Percentiles rank a stretch among this genome's conserved stretches.
Evolutionary conservation across 441 rosid species (phyloP).

Genomic region (Populus tomentosa): DNA sequence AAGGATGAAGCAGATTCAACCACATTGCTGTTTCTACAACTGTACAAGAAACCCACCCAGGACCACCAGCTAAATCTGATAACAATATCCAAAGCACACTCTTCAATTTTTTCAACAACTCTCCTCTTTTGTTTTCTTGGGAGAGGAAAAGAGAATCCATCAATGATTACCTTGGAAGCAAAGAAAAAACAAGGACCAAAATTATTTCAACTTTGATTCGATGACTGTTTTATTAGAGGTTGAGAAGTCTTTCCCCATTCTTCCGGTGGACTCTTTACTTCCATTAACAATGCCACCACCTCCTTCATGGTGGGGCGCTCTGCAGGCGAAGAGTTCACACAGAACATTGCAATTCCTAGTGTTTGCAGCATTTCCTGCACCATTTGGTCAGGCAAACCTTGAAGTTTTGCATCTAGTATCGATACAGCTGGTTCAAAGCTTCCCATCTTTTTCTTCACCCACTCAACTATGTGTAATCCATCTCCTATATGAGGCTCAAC

Average conservation of each 20-base stretch:
- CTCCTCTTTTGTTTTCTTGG: constrained; percentile 21
- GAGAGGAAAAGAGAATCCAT: constrained; percentile 19
- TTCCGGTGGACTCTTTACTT: constrained; percentile 84
- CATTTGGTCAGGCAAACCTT: constrained; percentile 76
- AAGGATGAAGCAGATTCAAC: constrained; percentile 24
- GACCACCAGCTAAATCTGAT: constrained; percentile 20
- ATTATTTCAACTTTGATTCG: constrained; percentile 38
- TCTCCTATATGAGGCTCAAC: constrained; percentile 62
- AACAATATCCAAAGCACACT: constrained; percentile 14
- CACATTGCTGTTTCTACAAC: constrained; percentile 37
- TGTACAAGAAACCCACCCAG: constrained; percentile 44
- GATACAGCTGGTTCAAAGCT: constrained; percentile 81
- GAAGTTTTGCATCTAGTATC: constrained; percentile 71
- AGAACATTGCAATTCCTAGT: constrained; percentile 87
- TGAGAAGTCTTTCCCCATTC: constrained; percentile 92
- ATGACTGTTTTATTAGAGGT: constrained; percentile 79
- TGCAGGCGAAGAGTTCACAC: constrained; percentile 78
- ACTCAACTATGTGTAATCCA: constrained; percentile 83
- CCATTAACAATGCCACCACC: constrained; percentile 81
- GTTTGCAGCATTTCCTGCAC: constrained; percentile 97
- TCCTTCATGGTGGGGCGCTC: constrained; percentile 96
- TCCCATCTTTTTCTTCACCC: constrained; percentile 95
- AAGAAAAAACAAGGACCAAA: not conserved
- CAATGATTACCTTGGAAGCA: constrained; percentile 12
- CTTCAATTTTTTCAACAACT: constrained; percentile 12